Conservation (phyloP, 306 rosid species). For the Quillaja saponaria region DNA sequence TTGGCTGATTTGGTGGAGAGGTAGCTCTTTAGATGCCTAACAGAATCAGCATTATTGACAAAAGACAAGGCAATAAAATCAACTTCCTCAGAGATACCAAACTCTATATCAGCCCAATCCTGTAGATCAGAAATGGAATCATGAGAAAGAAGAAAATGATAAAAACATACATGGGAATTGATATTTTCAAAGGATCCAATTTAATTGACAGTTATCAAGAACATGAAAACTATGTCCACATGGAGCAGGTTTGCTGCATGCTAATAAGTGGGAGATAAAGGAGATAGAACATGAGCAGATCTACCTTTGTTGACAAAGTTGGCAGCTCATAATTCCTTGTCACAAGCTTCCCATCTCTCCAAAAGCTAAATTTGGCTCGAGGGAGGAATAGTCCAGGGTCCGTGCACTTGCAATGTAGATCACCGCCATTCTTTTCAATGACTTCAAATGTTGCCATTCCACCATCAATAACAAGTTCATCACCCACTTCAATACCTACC, state of each 20-base stretch:
- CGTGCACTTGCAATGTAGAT: conserved; percentile 71
- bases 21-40: conserved; percentile 63
- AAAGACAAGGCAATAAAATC: conserved; percentile 85
- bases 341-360: conserved; percentile 90
- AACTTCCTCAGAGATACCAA: conserved; percentile 72
- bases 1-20: conserved; percentile 61
- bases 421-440: conserved; percentile 60
- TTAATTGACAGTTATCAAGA: background rate
- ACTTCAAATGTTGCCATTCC: conserved; percentile 87
- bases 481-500: conserved; percentile 72
- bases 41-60: conserved; percentile 61
- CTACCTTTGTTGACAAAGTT: conserved; percentile 72
- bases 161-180: background rate
- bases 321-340: conserved; percentile 60
- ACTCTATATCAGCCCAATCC: conserved; percentile 88
- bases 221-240: background rate
- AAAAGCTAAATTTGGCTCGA: conserved; percentile 77
- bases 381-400: conserved; percentile 84
- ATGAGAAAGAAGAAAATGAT: conserved; percentile 12
- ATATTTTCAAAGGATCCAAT: background rate
- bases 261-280: background rate
- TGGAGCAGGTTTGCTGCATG: background rate
- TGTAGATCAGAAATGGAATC: conserved; percentile 33
- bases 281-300: background rate
- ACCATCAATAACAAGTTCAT: conserved; percentile 82